phyloP scores from a whole-genome alignment of 148 eudicot species.

The Camellia lanceoleosa region DNA sequence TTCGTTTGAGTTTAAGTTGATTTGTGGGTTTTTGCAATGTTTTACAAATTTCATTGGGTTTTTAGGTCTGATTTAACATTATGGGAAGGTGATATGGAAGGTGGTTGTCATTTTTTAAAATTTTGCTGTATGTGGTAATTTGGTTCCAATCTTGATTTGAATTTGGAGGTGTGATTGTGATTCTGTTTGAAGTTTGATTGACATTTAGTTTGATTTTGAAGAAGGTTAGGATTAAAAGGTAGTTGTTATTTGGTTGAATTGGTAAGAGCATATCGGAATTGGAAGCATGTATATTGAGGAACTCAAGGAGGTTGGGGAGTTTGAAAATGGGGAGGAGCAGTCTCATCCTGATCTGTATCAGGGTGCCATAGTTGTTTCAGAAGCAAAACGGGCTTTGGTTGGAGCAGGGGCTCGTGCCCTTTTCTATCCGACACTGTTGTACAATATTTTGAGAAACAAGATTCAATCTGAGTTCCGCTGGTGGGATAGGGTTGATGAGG shows the following conservation, averaged over 20 bases:
- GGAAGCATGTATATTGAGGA: conserved; percentile 69
- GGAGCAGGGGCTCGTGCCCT: conserved; percentile 83
- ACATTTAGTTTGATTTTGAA: background rate
- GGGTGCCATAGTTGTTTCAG: conserved; percentile 39
- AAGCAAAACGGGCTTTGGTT: conserved; percentile 54
- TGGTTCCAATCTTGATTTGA: background rate
- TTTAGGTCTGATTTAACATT: background rate
- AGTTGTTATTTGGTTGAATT: conserved; percentile 6
- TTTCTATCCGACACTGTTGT: conserved; percentile 77
- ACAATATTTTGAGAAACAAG: conserved; percentile 72
- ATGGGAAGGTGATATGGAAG: background rate
- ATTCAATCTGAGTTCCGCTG: conserved; percentile 76
- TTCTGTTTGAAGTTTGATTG: background rate
- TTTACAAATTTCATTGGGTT: background rate
- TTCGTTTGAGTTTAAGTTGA: background rate
- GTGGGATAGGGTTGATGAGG: conserved; percentile 91
- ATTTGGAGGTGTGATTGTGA: background rate
- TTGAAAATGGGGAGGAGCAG: conserved; percentile 12
- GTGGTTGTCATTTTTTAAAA: background rate
- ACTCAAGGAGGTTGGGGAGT: conserved; percentile 27
- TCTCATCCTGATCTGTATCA: conserved; percentile 4
- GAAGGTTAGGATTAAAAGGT: conserved; percentile 8
- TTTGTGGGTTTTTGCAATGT: background rate
- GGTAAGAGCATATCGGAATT: conserved; percentile 16
- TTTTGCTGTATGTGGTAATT: background rate